phyloP scores from a whole-genome alignment of 306 rosid species.

The Herpetospermum pedunculosum region DNA sequence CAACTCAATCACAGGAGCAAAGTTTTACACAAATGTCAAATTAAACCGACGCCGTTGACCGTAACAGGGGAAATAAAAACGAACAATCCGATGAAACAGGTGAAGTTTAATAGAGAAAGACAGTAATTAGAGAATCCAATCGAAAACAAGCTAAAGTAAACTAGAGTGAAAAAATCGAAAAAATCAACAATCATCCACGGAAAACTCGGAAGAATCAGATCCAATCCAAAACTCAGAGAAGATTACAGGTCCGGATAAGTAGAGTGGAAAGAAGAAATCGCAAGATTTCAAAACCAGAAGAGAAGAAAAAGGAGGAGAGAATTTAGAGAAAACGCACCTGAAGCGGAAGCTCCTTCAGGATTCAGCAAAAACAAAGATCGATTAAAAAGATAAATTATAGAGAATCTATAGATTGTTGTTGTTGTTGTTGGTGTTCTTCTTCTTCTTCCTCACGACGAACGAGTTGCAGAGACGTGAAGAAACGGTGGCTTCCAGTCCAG shows the following conservation, averaged over 20 bases:
- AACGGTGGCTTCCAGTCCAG: not conserved
- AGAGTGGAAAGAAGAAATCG: not conserved
- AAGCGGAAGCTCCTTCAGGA: not conserved
- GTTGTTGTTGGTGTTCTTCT: not conserved
- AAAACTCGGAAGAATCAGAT: not conserved
- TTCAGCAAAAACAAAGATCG: not conserved
- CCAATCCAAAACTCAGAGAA: not conserved
- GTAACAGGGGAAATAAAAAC: not conserved
- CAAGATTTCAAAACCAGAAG: not conserved
- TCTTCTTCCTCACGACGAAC: not conserved
- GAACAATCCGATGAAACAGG: not conserved
- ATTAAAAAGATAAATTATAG: not conserved
- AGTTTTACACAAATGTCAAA: not conserved
- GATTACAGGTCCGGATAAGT: not conserved
- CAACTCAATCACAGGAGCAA: not conserved
- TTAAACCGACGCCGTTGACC: not conserved
- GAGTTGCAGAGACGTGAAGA: not conserved
- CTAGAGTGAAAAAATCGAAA: not conserved
- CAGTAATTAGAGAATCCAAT: not conserved
- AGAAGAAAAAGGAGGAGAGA: not conserved
- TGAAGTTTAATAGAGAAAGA: not conserved
- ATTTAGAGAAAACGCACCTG: not conserved
- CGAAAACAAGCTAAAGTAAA: not conserved
- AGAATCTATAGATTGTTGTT: not conserved
- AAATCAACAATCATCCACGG: not conserved